phyloP scores from a whole-genome alignment of 768 basidiomycete species.

The Russula virescens region DNA sequence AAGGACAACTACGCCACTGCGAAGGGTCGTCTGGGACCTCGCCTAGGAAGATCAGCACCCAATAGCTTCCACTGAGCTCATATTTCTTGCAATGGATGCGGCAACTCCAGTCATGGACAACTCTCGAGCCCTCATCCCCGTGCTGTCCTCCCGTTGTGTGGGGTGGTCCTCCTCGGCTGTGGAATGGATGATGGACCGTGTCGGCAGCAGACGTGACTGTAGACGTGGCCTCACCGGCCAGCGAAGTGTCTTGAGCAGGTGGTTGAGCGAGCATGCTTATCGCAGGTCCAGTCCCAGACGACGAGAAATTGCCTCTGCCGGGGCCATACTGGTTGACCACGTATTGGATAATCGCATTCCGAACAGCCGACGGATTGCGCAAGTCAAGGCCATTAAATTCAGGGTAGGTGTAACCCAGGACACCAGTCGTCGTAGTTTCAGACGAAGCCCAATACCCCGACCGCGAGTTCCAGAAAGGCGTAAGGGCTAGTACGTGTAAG shows the following conservation, averaged over 20 bases:
- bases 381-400: constrained; percentile 40
- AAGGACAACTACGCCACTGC: constrained; percentile 33
- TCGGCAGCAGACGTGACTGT: neutral
- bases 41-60: constrained; percentile 43
- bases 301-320: neutral
- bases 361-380: constrained; percentile 28
- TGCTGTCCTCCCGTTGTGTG: neutral
- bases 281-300: neutral
- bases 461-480: constrained; percentile 42
- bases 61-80: constrained; percentile 39
- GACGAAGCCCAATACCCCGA: constrained; percentile 37
- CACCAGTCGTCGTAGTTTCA: constrained; percentile 28
- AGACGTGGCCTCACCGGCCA: neutral
- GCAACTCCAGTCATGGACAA: neutral
- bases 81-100: constrained; percentile 28
- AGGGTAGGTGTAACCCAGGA: constrained; percentile 44
- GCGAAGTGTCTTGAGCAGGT: neutral
- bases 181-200: neutral
- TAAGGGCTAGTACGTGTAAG: constrained; percentile 31
- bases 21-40: constrained; percentile 34
- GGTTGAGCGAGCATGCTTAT: neutral
- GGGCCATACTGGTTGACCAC: constrained; percentile 35
- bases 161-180: neutral
- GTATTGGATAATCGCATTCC: constrained; percentile 30
- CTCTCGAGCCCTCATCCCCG: too few relatives aligned